Evolutionary conservation across 2,329 filamentous ascomycete species (phyloP).

Genomic region (Diplodia corticola): DNA sequence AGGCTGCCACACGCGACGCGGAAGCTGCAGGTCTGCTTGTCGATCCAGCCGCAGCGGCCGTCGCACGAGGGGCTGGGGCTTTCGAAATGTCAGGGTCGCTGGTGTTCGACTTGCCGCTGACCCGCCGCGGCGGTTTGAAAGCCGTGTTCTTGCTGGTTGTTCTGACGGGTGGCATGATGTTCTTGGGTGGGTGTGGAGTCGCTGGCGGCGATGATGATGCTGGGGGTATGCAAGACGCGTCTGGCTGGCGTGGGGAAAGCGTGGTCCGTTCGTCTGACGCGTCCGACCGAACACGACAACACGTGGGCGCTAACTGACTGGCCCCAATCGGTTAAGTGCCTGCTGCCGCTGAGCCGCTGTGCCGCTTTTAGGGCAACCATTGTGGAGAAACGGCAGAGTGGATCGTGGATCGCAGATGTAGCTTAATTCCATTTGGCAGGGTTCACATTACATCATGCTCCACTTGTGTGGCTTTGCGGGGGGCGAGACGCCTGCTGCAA

Average conservation of each 20-base stretch:
- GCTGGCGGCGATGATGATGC: neutral
- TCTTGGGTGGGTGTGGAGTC: neutral
- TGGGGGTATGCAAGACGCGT: neutral
- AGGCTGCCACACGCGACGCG: slow-evolving; percentile 28
- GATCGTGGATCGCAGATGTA: neutral
- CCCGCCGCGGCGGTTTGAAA: slow-evolving; percentile 40
- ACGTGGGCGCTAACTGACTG: neutral
- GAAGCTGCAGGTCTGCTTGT: slow-evolving; percentile 24
- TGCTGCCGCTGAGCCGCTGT: neutral
- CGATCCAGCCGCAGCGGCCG: slow-evolving; percentile 25
- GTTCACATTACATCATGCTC: neutral
- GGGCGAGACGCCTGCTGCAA: neutral
- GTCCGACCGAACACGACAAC: neutral
- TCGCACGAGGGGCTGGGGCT: slow-evolving; percentile 31
- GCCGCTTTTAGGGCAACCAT: slow-evolving; percentile 2
- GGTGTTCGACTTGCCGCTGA: slow-evolving; percentile 3
- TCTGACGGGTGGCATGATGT: slow-evolving; percentile 19
- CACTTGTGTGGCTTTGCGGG: neutral
- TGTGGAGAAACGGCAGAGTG: slow-evolving; percentile 7
- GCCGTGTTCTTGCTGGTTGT: slow-evolving; percentile 24
- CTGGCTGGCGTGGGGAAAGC: neutral
- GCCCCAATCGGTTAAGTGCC: neutral
- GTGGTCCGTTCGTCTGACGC: neutral
- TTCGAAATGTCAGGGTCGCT: neutral
- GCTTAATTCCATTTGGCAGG: neutral